Conservation (phyloP, 2,329 filamentous ascomycete species). For the Fusarium citri region DNA sequence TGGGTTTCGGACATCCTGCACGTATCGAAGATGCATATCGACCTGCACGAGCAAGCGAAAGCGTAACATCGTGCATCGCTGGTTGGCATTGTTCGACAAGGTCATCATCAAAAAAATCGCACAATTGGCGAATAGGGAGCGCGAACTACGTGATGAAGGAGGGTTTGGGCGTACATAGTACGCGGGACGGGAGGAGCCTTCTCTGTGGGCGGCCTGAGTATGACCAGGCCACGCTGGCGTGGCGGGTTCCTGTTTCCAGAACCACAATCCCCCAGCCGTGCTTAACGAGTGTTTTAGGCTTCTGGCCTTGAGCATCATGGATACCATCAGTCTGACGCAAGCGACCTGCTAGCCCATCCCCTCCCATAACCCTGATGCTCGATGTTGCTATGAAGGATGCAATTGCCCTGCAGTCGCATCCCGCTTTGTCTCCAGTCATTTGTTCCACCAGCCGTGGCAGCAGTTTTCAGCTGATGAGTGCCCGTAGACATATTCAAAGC, state of each 20-base stretch:
- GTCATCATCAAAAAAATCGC: conserved; percentile 20
- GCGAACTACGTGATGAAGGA: conserved; percentile 16
- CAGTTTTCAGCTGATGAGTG: conserved; percentile 38
- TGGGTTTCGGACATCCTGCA: conserved; percentile 18
- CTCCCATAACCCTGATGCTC: conserved; percentile 4
- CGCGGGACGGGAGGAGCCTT: conserved; percentile 52
- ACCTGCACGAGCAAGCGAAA: conserved; percentile 34
- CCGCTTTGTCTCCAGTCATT: conserved; percentile 8
- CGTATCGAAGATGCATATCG: conserved; percentile 17
- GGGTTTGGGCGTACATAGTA: conserved; percentile 42
- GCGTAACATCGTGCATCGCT: conserved; percentile 39
- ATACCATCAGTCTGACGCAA: conserved; percentile 25
- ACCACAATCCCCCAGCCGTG: conserved; percentile 17
- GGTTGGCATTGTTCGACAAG: conserved; percentile 27
- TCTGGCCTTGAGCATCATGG: conserved; percentile 18
- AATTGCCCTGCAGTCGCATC: conserved; percentile 10
- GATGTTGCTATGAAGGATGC: conserved; percentile 1
- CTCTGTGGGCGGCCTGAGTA: conserved; percentile 41
- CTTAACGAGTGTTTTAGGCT: conserved; percentile 13
- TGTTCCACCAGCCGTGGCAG: conserved; percentile 31
- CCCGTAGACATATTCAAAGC: conserved; percentile 23
- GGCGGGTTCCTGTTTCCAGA: conserved; percentile 22
- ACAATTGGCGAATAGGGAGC: conserved; percentile 22
- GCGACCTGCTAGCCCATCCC: conserved; percentile 15
- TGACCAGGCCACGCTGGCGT: conserved; percentile 29